Evolutionary conservation across 164 flowering plant species (phyloP).

Genomic region (Akebia trifoliata): DNA sequence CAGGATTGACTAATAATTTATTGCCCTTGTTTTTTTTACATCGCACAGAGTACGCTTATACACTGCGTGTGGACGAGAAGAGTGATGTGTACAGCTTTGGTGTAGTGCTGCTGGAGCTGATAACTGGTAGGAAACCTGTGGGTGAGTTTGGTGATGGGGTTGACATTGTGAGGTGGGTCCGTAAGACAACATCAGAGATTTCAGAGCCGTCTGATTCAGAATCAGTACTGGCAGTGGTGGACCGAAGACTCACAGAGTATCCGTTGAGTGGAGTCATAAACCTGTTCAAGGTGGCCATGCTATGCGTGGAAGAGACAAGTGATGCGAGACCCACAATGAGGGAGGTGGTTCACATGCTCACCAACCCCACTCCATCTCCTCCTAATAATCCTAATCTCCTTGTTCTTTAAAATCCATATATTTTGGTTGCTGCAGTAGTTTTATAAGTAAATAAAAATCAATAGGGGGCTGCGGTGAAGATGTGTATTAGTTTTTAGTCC

Average conservation of each 20-base stretch:
- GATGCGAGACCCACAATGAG: conserved; percentile 78
- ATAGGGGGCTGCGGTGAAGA: background rate
- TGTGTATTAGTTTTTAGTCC: background rate
- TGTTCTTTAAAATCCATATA: background rate
- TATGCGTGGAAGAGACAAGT: conserved; percentile 78
- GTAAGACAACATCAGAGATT: conserved; percentile 51
- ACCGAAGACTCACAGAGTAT: conserved; percentile 59
- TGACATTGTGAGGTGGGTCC: conserved; percentile 86
- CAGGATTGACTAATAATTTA: background rate
- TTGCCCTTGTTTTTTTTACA: background rate
- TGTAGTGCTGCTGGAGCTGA: conserved; percentile 79
- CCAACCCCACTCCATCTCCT: conserved; percentile 50
- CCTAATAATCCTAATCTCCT: conserved; percentile 12
- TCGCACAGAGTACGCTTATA: conserved; percentile 80
- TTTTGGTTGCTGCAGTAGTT: background rate
- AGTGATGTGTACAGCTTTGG: conserved; percentile 98
- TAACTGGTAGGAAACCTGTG: conserved; percentile 81
- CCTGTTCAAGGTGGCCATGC: conserved; percentile 80
- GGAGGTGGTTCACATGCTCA: conserved; percentile 82
- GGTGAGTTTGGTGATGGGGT: conserved; percentile 94
- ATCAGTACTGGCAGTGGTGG: conserved; percentile 57
- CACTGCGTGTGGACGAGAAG: conserved; percentile 84
- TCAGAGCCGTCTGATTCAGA: conserved; percentile 51
- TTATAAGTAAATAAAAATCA: background rate
- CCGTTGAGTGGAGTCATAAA: conserved; percentile 47